Base-by-base conservation (phyloP, 305 asterid genomes). In the Fraxinus ornus region DNA sequence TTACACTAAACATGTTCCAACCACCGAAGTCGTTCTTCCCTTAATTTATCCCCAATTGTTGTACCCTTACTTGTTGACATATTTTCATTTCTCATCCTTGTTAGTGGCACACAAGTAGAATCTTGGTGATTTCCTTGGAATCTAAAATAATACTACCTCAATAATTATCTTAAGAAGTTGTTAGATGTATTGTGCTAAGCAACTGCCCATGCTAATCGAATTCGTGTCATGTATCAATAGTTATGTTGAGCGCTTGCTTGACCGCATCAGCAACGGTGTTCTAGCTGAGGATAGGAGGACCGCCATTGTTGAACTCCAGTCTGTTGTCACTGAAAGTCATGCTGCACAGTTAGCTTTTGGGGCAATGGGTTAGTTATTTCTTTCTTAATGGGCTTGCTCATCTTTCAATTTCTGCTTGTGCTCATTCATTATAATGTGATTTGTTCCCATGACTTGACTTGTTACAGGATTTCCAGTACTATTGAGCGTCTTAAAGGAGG, bases 191-290 rank as follows among this genome's bases (percentile, higher is more conserved):
- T 76, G 76, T 49, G 57, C 68, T 75, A 36, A 77, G 74, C 33
- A 44, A 36, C 75, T 37, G 73, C 73, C 36, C 79, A n/a, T 77
- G 28, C 30, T 52, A 47, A 41, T 73, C 62, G 21, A 78, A 77
- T 49, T 52, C 64, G 3, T 80, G 81, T 52, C 72, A 86, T 82
- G 39, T 87, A 66, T 66, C 82, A 7, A 82, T 86, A 96, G 99
- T 85, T 94, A 93, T 89, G 94, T 94, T 1, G 99, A 96, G 87
- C 97, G 98, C 86, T 90, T 96, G 89, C 94, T 96, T 83, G 99
- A 96, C 84, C 97, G 99, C 78, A 92, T 96, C 79, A 93, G 98
- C 91, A 92, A 94, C 15, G 97, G 98, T 78, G 89, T 81, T 78
- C 90, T 93, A 85, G 97, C 98, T 74, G 99, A 96, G 84, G 99